A percentile compares a stretch with the other conserved stretches of the same genome.
Conservation (phyloP, 2,329 filamentous ascomycete genomes). For the Fusarium devonianum region DNA sequence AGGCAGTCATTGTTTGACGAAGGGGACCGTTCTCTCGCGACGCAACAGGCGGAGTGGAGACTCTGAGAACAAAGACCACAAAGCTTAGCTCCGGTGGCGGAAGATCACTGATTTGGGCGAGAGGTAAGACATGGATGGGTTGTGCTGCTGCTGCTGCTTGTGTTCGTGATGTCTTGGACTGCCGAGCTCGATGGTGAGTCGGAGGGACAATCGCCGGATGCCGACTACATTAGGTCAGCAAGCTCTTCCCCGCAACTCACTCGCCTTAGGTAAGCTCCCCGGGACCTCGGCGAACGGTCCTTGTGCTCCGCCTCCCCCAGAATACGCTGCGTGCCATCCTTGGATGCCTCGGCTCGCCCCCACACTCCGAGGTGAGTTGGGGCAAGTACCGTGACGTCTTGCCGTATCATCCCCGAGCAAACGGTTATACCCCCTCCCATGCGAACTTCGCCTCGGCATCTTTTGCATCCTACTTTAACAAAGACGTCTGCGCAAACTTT, state of each 20-base stretch:
- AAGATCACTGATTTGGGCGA: not conserved
- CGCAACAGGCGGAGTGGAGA: too few species aligned
- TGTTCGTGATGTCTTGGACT: not conserved
- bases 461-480: slow-evolving; percentile 28
- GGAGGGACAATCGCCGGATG: not conserved
- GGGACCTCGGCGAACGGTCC: slow-evolving; percentile 27
- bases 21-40: not conserved
- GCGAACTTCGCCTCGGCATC: slow-evolving; percentile 31
- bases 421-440: slow-evolving; percentile 27
- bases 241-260: not conserved
- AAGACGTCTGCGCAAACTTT: slow-evolving; percentile 8
- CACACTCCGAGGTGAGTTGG: slow-evolving; percentile 30
- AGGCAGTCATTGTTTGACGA: not conserved
- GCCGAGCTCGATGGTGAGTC: not conserved
- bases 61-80: not conserved
- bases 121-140: not conserved
- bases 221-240: slow-evolving; percentile 1
- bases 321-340: too few species aligned
- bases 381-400: slow-evolving; percentile 32
- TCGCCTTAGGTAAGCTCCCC: slow-evolving; percentile 18
- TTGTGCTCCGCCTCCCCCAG: slow-evolving; percentile 22
- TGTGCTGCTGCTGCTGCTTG: not conserved
- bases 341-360: slow-evolving; percentile 46
- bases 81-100: not conserved
- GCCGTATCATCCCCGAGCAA: slow-evolving; percentile 27